Conservation (phyloP, 768 basidiomycete genomes). For the Collybiopsis luxurians region DNA sequence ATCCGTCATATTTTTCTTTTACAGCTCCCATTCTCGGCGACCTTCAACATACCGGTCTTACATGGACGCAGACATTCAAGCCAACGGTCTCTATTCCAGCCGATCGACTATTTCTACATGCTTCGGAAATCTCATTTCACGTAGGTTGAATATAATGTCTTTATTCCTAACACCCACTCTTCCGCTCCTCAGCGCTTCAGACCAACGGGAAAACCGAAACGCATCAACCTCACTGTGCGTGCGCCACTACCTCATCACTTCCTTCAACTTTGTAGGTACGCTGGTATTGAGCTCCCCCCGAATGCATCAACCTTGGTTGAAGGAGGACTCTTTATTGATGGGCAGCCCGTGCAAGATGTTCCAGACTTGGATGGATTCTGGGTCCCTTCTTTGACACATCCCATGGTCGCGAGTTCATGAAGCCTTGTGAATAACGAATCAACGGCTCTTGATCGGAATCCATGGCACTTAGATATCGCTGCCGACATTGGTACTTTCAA, state of each 20-base stretch:
- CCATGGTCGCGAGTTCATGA: too few relatives aligned
- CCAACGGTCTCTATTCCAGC: slow-evolving; percentile 23
- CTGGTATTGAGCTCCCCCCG: slow-evolving; percentile 38
- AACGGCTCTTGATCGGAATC: too few relatives aligned
- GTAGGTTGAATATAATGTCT: slow-evolving; percentile 31
- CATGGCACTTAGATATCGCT: too few relatives aligned
- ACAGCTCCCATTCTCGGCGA: slow-evolving; percentile 71
- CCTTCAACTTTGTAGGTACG: slow-evolving; percentile 42
- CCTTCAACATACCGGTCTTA: slow-evolving; percentile 27
- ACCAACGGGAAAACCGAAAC: slow-evolving; percentile 39
- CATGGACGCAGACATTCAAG: too few relatives aligned
- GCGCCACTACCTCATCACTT: slow-evolving; percentile 63
- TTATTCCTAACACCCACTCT: neutral
- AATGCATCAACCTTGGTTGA: slow-evolving; percentile 25
- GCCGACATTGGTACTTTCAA: too few relatives aligned
- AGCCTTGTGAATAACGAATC: too few relatives aligned
- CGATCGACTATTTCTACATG: slow-evolving; percentile 59
- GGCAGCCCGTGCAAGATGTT: slow-evolving; percentile 26
- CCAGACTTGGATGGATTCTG: neutral
- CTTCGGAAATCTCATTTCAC: slow-evolving; percentile 52
- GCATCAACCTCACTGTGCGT: slow-evolving; percentile 48
- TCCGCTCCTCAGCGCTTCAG: slow-evolving; percentile 43
- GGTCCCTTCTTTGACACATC: neutral
- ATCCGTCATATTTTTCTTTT: slow-evolving; percentile 5
- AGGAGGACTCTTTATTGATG: slow-evolving; percentile 50